These are phyloP conservation scores for Teunomyces tritomae DNA, from an alignment of 805 yeast species.

Conservation along the genomic window DNA sequence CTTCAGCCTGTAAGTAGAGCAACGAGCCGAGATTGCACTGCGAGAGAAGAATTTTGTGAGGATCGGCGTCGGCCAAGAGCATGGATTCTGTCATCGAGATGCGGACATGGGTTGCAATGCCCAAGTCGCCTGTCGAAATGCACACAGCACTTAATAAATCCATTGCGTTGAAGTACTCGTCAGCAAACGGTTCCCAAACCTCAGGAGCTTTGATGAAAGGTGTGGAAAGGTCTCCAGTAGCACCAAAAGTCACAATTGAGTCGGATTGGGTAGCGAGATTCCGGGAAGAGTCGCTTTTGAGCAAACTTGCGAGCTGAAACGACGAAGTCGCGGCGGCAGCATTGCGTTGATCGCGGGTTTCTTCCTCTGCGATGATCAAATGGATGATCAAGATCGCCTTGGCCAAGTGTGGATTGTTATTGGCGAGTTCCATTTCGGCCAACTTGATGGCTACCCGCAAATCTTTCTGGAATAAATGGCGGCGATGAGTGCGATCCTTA, in stretches of 20 bases:
- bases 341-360: conserved; percentile 46
- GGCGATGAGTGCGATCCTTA: conserved; percentile 34
- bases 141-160: conserved; percentile 74
- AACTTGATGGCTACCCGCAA: conserved; percentile 66
- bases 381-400: conserved; percentile 63
- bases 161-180: conserved; percentile 74
- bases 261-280: no score
- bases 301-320: neutral
- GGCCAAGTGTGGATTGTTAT: conserved; percentile 45
- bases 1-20: conserved; percentile 64
- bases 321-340: conserved; percentile 1
- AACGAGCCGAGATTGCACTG: conserved; percentile 72
- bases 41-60: conserved; percentile 60
- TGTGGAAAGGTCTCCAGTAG: no score
- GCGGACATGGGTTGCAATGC: conserved; percentile 58
- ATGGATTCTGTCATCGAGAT: conserved; percentile 66
- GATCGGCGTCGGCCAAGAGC: conserved; percentile 67
- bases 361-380: conserved; percentile 63
- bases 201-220: conserved; percentile 36
- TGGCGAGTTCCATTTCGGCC: conserved; percentile 50
- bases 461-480: conserved; percentile 66
- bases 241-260: no score
- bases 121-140: conserved; percentile 64
- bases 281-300: neutral
- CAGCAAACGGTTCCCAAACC: conserved; percentile 71